A percentile compares a stretch with the other conserved stretches of the same genome.
phyloP scores from a whole-genome alignment of 2,329 filamentous ascomycete species.

The Cladosporium sp. region DNA sequence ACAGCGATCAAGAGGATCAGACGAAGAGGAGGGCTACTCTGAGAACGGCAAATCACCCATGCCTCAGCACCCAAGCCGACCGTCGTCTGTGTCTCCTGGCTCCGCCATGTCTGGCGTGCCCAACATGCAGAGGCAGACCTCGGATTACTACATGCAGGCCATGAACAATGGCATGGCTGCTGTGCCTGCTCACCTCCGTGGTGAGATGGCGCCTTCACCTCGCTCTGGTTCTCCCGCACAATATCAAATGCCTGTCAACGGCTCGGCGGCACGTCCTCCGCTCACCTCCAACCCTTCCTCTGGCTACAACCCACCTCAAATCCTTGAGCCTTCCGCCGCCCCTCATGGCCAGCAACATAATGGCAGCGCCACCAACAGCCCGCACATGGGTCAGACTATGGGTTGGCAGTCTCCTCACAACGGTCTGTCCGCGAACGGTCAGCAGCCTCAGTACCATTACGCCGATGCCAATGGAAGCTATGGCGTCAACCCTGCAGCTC shows the following conservation, averaged over 20 bases:
- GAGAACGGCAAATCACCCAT: conserved; percentile 65
- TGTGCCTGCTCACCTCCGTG: conserved; percentile 76
- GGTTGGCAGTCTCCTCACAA: conserved; percentile 86
- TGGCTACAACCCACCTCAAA: conserved; percentile 76
- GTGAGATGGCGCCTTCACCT: conserved; percentile 67
- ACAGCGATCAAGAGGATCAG: conserved; percentile 57
- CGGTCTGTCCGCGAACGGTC: conserved; percentile 62
- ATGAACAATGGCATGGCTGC: conserved; percentile 50
- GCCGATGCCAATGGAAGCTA: conserved; percentile 57
- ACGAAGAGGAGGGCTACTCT: conserved; percentile 64
- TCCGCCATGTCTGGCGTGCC: conserved; percentile 68
- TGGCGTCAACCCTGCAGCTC: conserved; percentile 59
- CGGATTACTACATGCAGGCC: conserved; percentile 75
- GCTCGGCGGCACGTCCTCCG: conserved; percentile 46
- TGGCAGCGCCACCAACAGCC: conserved; percentile 74
- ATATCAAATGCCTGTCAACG: conserved; percentile 53
- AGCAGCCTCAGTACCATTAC: conserved; percentile 67
- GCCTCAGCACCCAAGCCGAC: conserved; percentile 75
- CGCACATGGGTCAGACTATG: conserved; percentile 69
- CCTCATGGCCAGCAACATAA: conserved; percentile 72
- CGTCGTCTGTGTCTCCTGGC: conserved; percentile 73
- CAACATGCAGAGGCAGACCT: conserved; percentile 62
- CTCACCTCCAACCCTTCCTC: conserved; percentile 75
- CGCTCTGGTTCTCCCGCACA: conserved; percentile 61
- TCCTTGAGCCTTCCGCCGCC: conserved; percentile 69